Evolutionary conservation across 352 stramenopile species (phyloP).

Genomic region (Phytophthora sojae): DNA sequence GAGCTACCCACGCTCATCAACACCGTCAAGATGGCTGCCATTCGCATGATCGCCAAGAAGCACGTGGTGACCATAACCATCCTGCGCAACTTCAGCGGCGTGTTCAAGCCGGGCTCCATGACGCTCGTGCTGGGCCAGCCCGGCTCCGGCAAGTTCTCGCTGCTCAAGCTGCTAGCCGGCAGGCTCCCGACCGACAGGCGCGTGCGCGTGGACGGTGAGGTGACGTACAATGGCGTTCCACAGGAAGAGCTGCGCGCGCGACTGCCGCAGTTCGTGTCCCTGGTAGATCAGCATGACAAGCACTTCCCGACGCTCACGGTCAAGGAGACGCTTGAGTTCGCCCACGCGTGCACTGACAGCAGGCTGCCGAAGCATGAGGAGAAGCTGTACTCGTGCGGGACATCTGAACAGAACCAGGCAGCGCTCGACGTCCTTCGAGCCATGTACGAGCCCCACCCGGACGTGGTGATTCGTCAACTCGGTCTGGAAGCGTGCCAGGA

Average conservation of each 20-base stretch:
- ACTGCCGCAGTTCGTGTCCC: constrained; percentile 49
- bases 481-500: constrained; percentile 40
- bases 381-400: constrained; percentile 9
- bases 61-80: constrained; percentile 51
- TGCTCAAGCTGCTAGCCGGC: constrained; percentile 41
- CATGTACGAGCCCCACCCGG: constrained; percentile 15
- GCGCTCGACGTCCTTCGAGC: constrained; percentile 13
- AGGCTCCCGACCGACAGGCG: constrained; percentile 1
- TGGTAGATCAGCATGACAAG: constrained; percentile 49
- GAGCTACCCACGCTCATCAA: constrained; percentile 40
- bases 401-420: constrained; percentile 16
- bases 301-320: constrained; percentile 57
- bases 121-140: constrained; percentile 42
- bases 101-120: constrained; percentile 28
- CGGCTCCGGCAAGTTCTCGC: constrained; percentile 44
- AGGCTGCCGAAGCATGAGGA: constrained; percentile 14
- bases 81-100: constrained; percentile 44
- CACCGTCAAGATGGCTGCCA: constrained; percentile 12
- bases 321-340: constrained; percentile 57
- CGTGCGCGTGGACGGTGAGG: constrained; percentile 2
- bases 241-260: not conserved
- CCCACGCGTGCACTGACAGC: constrained; percentile 27
- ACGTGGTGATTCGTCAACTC: constrained; percentile 16
- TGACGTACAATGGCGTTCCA: constrained; percentile 17
- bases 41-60: constrained; percentile 40